Evolutionary conservation across 164 flowering plant genomes (phyloP).

Genomic region (Vitis labrusca): DNA sequence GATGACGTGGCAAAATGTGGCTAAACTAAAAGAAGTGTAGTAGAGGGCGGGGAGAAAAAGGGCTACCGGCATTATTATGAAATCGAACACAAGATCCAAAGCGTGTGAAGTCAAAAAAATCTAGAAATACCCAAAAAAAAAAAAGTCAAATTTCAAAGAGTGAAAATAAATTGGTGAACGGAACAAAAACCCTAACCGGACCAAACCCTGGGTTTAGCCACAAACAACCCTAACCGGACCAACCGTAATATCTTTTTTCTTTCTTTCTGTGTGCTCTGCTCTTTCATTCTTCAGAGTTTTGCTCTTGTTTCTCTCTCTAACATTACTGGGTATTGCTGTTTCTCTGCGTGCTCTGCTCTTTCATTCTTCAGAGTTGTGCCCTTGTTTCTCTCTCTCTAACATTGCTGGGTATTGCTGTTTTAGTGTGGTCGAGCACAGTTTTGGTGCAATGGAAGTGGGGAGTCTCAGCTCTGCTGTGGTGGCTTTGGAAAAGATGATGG

Average conservation of each 20-base stretch:
- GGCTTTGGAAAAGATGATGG: constrained; percentile 8
- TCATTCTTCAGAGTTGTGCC: not conserved
- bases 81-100: constrained; percentile 2
- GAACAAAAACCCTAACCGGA: constrained; percentile 26
- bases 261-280: not conserved
- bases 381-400: not conserved
- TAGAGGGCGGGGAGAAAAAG: no score
- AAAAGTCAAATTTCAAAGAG: not conserved
- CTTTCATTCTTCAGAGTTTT: not conserved
- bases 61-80: no score
- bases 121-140: not conserved
- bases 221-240: constrained; percentile 15
- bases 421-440: constrained; percentile 6
- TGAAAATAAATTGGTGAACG: not conserved
- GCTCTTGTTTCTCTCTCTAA: not conserved
- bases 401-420: not conserved
- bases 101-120: not conserved
- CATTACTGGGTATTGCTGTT: not conserved
- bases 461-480: constrained; percentile 11
- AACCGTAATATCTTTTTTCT: not conserved
- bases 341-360: not conserved
- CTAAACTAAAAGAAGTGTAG: no score
- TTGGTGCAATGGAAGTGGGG: constrained; percentile 26
- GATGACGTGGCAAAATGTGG: no score
- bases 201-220: constrained; percentile 18